phyloP scores from a whole-genome alignment of 108 stramenopile genomes.

The Discostella stelligeroides region DNA sequence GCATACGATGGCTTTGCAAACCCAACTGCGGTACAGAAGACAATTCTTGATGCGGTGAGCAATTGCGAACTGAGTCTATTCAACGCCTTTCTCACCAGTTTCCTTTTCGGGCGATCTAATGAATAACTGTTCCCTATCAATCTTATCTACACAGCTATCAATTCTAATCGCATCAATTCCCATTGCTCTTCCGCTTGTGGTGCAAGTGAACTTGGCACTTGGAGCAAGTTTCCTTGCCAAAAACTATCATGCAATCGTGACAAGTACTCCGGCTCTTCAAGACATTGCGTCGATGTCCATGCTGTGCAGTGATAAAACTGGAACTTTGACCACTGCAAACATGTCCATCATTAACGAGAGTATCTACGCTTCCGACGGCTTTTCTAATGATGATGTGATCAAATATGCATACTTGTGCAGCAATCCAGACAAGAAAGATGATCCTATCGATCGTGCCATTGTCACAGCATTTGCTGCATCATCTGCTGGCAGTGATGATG shows the following conservation, averaged over 20 bases:
- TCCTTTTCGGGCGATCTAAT: neutral
- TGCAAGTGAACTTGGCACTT: conserved; percentile 86
- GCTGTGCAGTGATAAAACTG: conserved; percentile 87
- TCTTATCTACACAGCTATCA: conserved; percentile 34
- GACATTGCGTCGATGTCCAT: conserved; percentile 84
- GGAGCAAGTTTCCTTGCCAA: conserved; percentile 81
- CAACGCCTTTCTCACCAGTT: neutral
- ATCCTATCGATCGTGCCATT: conserved; percentile 85
- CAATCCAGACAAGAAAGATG: conserved; percentile 83
- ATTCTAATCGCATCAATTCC: conserved; percentile 87
- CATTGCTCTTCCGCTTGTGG: conserved; percentile 83
- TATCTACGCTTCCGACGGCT: conserved; percentile 55
- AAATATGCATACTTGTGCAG: conserved; percentile 65
- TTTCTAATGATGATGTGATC: conserved; percentile 56
- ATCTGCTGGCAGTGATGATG: conserved; percentile 15
- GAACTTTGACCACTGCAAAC: conserved; percentile 85
- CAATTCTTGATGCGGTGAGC: conserved; percentile 54
- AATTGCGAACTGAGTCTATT: conserved; percentile 10
- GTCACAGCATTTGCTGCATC: conserved; percentile 48
- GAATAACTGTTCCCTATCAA: neutral
- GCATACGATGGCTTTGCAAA: conserved; percentile 55
- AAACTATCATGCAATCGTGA: conserved; percentile 81
- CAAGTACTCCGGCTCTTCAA: conserved; percentile 81
- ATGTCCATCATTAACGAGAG: conserved; percentile 74
- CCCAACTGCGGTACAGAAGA: conserved; percentile 17